Base-by-base conservation (phyloP, 2,329 filamentous ascomycete species). In the Aspergillus pseudonomiae region DNA sequence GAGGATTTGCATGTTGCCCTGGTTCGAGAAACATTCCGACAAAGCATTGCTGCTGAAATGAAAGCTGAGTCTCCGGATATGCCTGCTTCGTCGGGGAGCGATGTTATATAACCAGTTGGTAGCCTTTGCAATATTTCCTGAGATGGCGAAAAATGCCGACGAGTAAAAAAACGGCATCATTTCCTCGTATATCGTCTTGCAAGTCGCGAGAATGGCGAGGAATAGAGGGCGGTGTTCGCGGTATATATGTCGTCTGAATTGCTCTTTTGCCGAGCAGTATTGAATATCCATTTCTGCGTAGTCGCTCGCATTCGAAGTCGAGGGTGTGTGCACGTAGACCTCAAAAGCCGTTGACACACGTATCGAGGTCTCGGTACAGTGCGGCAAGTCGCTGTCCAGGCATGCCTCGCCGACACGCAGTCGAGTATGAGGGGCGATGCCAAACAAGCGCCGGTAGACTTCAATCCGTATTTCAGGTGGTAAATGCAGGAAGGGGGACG, bases 401-500 rank as follows among this genome's bases (percentile, higher is more conserved):
- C 45, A 46, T 21, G 45, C 21, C 5, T 5, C 21, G 12, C 45
- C n/a, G 4, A 46, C 45, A 6, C 45, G 45, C 11, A 46, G 45
- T 26, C 45, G 45, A 16, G n/a, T 46, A 9, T 46, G 5, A 26
- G 45, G 21, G 21, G 45, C 21, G 11, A 46, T 46, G 3, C 45
- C 12, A 16, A 46, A 46, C 21, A 46, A 5, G 12, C 26, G 45
- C 0, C 45, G 45, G 21, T 46, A 46, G 45, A 46, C 21, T 46
- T 46, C 45, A 0, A 46, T 14, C 21, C 45, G 45, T 11, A 46
- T 11, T 12, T 26, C 21, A 21, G 1, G 11, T 0, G 45, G 45
- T 1, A 46, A 2, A 6, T 16, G 45, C 21, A 46, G 45, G 5
- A 26, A 16, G 21, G 0, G 5, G 0, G 11, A 26, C 3, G n/a